phyloP scores from a whole-genome alignment of 2,329 filamentous ascomycete species.

The Aspergillus persii region DNA sequence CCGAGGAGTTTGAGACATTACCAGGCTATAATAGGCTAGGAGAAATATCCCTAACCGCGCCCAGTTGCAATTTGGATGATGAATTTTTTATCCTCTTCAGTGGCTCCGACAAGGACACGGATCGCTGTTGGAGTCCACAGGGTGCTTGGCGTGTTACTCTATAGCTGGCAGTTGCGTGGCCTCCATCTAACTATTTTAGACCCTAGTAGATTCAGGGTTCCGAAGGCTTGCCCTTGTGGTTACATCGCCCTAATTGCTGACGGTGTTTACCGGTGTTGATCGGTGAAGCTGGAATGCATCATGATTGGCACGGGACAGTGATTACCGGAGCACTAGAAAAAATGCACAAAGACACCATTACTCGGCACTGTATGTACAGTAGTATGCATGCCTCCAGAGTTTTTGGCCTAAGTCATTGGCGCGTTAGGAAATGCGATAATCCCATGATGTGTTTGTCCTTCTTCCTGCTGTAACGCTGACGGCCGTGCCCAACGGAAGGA shows the following conservation, averaged over 20 bases:
- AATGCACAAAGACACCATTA: too few species aligned
- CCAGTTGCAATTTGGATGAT: too few species aligned
- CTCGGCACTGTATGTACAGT: neutral
- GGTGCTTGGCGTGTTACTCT: too few species aligned
- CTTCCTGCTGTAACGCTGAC: neutral
- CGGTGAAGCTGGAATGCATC: neutral
- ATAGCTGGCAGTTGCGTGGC: too few species aligned
- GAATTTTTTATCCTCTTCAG: too few species aligned
- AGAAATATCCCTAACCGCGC: too few species aligned
- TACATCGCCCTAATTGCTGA: neutral
- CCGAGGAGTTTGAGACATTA: too few species aligned
- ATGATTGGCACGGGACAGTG: neutral
- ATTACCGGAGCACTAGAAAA: neutral
- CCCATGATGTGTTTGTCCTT: neutral
- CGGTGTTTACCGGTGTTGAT: neutral
- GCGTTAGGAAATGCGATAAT: neutral
- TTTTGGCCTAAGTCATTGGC: too few species aligned
- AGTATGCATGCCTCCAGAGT: neutral
- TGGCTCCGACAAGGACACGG: too few species aligned
- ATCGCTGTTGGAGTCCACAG: neutral
- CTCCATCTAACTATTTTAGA: neutral
- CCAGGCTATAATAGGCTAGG: too few species aligned
- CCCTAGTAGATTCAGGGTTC: neutral
- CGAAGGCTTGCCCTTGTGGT: neutral
- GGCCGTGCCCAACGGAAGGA: neutral